Evolutionary conservation across 2,329 filamentous ascomycete species (phyloP).

Genomic region (Lecanicillium sp.): DNA sequence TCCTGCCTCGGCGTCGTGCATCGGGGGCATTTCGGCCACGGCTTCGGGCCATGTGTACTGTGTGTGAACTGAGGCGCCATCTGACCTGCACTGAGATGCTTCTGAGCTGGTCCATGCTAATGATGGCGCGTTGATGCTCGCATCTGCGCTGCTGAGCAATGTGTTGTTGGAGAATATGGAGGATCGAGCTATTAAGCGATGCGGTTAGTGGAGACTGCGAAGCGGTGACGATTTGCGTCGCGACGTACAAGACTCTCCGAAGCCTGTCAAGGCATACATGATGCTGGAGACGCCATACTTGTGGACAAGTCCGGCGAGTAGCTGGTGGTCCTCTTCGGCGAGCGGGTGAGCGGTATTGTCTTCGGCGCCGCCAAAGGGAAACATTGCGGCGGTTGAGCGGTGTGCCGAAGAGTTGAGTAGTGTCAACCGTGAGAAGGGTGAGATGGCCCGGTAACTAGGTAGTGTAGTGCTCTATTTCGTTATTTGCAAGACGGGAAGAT

Average conservation of each 20-base stretch:
- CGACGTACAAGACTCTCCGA: conserved; percentile 28
- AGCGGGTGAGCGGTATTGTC: conserved; percentile 27
- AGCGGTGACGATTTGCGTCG: not conserved
- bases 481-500: not conserved
- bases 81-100: conserved; percentile 29
- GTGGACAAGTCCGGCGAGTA: conserved; percentile 27
- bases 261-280: conserved; percentile 27
- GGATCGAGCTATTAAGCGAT: conserved; percentile 22
- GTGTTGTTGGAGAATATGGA: conserved; percentile 33
- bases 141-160: conserved; percentile 25
- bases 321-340: conserved; percentile 30
- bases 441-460: not conserved
- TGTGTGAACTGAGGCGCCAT: conserved; percentile 31
- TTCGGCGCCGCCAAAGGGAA: conserved; percentile 24
- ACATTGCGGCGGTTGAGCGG: conserved; percentile 20
- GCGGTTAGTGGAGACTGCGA: conserved; percentile 3
- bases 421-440: not conserved
- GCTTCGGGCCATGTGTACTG: conserved; percentile 30
- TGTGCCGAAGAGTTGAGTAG: no score
- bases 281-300: conserved; percentile 30
- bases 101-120: conserved; percentile 34
- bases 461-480: not conserved
- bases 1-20: conserved; percentile 25
- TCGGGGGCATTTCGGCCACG: conserved; percentile 23
- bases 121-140: conserved; percentile 27